Percentiles rank a stretch among this genome's conserved stretches.
These are phyloP conservation scores for Pseudocercospora fijiensis DNA, from an alignment of 2,329 filamentous ascomycete genomes.

Conservation along the genomic window DNA sequence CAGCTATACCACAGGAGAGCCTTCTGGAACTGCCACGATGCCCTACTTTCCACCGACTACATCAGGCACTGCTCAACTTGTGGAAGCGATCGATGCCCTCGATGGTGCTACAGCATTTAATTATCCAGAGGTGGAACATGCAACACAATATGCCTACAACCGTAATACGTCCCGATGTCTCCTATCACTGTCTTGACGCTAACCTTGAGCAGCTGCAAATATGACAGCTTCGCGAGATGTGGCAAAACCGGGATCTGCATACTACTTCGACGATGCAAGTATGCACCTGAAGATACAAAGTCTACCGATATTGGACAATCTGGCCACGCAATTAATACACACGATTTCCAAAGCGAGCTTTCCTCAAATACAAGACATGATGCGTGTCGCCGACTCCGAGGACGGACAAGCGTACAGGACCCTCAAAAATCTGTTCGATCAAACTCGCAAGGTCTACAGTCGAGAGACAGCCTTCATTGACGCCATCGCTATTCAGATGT, in stretches of 20 bases:
- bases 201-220: constrained; percentile 9
- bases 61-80: constrained; percentile 4
- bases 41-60: constrained; percentile 25
- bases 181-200: background rate
- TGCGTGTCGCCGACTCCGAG: constrained; percentile 43
- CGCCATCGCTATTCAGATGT: constrained; percentile 40
- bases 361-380: constrained; percentile 57
- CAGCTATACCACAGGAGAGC: constrained; percentile 18
- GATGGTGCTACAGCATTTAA: constrained; percentile 16
- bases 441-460: constrained; percentile 62
- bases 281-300: constrained; percentile 58
- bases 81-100: constrained; percentile 14
- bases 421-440: constrained; percentile 62
- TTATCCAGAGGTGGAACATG: constrained; percentile 14
- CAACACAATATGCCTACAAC: constrained; percentile 21
- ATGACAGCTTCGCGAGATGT: constrained; percentile 15
- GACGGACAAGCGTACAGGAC: constrained; percentile 61
- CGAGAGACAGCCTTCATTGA: constrained; percentile 55
- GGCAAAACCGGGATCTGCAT: constrained; percentile 23
- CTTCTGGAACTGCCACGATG: constrained; percentile 20
- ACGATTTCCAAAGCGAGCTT: constrained; percentile 58
- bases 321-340: constrained; percentile 60
- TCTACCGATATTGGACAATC: constrained; percentile 60
- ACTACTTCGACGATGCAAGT: constrained; percentile 43
- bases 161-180: constrained; percentile 10